Evolutionary conservation across 495 filamentous ascomycete genomes (phyloP).

Genomic region (Clohesyomyces aquaticus): DNA sequence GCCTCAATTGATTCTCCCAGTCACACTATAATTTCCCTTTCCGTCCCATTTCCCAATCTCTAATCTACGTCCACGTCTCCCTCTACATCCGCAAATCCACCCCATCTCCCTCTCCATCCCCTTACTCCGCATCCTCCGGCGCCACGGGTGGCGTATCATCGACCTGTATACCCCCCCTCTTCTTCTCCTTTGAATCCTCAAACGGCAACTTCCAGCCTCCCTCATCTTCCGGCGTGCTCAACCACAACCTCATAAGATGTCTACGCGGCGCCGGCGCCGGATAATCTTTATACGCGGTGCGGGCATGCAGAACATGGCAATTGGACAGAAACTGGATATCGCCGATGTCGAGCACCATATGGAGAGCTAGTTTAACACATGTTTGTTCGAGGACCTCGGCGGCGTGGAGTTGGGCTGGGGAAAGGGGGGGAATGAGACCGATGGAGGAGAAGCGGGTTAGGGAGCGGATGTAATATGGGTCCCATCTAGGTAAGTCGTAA

Average conservation of each 20-base stretch:
- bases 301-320: constrained; percentile 46
- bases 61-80: too few relatives aligned
- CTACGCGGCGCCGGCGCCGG: constrained; percentile 42
- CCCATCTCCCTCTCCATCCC: neutral
- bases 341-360: constrained; percentile 51
- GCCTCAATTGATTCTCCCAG: too few relatives aligned
- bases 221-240: constrained; percentile 77
- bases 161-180: constrained; percentile 85
- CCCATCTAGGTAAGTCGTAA: constrained; percentile 43
- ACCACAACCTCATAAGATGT: constrained; percentile 79
- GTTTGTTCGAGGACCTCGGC: constrained; percentile 44
- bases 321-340: constrained; percentile 50
- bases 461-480: constrained; percentile 47
- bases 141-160: constrained; percentile 70
- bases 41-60: too few relatives aligned
- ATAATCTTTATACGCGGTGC: constrained; percentile 49
- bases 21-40: too few relatives aligned
- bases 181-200: constrained; percentile 78
- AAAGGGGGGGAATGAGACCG: constrained; percentile 45
- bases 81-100: neutral
- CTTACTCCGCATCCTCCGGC: constrained; percentile 73
- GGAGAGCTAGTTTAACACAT: constrained; percentile 43
- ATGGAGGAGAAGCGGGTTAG: constrained; percentile 46
- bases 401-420: constrained; percentile 40
- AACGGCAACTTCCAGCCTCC: constrained; percentile 87